Percentiles rank a stretch among this genome's conserved stretches.
These are phyloP conservation scores for Penicillium italicum DNA, from an alignment of 2,329 filamentous ascomycete genomes.

Conservation along the genomic window DNA sequence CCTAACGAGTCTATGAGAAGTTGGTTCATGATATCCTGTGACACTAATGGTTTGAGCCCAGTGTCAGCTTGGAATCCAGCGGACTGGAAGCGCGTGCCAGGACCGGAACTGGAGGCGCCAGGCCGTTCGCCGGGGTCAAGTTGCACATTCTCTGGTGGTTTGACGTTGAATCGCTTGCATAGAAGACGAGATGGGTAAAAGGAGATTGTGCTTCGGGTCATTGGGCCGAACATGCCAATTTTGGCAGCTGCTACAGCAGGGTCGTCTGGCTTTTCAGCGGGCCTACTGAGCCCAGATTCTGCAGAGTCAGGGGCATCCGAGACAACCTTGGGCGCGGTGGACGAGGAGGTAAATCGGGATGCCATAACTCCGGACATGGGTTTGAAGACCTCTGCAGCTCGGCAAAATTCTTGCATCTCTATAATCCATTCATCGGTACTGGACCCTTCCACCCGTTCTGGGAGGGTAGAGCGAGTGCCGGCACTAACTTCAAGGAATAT, in stretches of 20 bases:
- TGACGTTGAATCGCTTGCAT: slow-evolving; percentile 95
- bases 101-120: slow-evolving; percentile 30
- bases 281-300: slow-evolving; percentile 47
- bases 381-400: slow-evolving; percentile 76
- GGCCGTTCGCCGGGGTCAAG: slow-evolving; percentile 46
- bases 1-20: slow-evolving; percentile 47
- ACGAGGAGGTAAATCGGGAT: slow-evolving; percentile 74
- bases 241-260: slow-evolving; percentile 82
- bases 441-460: slow-evolving; percentile 51
- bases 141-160: slow-evolving; percentile 65
- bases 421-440: slow-evolving; percentile 71
- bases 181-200: slow-evolving; percentile 80
- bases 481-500: slow-evolving; percentile 75
- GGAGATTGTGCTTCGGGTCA: slow-evolving; percentile 69
- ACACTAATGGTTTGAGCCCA: slow-evolving; percentile 48
- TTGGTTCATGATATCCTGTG: slow-evolving; percentile 53
- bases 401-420: slow-evolving; percentile 75
- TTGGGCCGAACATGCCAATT: slow-evolving; percentile 85
- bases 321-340: slow-evolving; percentile 37
- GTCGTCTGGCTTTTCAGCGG: slow-evolving; percentile 60
- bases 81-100: slow-evolving; percentile 30
- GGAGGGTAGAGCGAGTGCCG: slow-evolving; percentile 57
- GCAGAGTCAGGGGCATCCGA: slow-evolving; percentile 35
- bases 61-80: slow-evolving; percentile 32
- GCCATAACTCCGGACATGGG: slow-evolving; percentile 92